These are phyloP conservation scores for Eucalyptus cloeziana DNA, from an alignment of 345 rosid species.

Conservation along the genomic window DNA sequence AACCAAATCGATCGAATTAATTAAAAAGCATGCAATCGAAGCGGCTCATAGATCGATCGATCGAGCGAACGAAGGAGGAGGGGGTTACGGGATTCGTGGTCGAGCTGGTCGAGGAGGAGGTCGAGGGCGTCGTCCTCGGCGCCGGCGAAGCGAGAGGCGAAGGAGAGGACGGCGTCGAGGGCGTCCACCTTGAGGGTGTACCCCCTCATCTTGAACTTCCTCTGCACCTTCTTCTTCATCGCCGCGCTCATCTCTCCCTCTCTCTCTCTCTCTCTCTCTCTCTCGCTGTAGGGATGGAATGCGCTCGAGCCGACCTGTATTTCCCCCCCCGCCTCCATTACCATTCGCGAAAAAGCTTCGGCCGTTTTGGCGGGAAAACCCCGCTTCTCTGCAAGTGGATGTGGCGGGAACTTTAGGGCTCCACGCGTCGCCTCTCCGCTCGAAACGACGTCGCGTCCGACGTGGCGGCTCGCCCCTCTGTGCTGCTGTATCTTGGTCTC, in stretches of 20 bases:
- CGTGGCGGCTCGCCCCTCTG: neutral
- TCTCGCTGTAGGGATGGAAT: neutral
- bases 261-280: neutral
- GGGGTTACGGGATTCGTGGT: slow-evolving; percentile 24
- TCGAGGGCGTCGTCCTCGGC: slow-evolving; percentile 68
- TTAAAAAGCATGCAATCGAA: neutral
- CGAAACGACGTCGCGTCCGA: neutral
- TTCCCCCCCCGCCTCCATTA: neutral
- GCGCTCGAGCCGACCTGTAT: too few species aligned
- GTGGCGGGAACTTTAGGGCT: neutral
- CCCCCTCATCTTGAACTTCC: slow-evolving; percentile 71
- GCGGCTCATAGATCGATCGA: neutral
- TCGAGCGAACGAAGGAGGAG: neutral
- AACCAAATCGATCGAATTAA: neutral
- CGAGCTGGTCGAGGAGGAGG: slow-evolving; percentile 76
- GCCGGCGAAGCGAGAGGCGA: slow-evolving; percentile 44
- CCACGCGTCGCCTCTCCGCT: neutral
- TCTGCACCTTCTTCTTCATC: slow-evolving; percentile 54
- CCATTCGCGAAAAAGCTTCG: neutral
- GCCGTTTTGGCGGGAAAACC: neutral
- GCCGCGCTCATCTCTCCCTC: neutral
- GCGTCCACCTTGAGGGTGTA: slow-evolving; percentile 66
- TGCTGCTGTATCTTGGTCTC: neutral
- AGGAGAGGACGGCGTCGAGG: slow-evolving; percentile 51
- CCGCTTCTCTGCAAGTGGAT: neutral